Evolutionary conservation across 495 filamentous ascomycete species (phyloP), one percentile per base, ranked within the genome.

Genomic region (Ascobolus immersus): DNA sequence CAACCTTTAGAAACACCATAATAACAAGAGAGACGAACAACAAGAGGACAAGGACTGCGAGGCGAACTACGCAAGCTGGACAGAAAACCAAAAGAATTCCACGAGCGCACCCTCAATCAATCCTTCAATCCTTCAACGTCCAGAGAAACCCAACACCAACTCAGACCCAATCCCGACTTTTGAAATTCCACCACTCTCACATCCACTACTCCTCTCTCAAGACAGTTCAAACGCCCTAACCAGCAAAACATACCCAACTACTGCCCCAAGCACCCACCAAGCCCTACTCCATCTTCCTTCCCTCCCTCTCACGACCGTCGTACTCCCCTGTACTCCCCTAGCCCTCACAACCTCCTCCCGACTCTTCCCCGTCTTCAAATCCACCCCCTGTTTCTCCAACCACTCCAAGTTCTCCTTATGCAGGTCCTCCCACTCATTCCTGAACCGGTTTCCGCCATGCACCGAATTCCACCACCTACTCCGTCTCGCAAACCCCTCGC

Each of bases 391-490:
- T 39, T 78, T 70, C 37, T 64, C 67, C 62, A 96, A 81, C 82
- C 79, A 93, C 39, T 66, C 68, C 77, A 74, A 84, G 45, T 94
- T 96, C 57, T 89, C 80, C 43, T 65, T 55, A 46, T 96, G 80
- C 25, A 90, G 42, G 36, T 93, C 86, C 21, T 76, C 67, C 82
- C 82, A 96, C 57, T 94, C 78, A 4, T 62, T 55, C 32, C 69
- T 61, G 47, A 96, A 96, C 52, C 84, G 86, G 36, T 76, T 77
- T n/a, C 86, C 86, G 22, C 86, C 89, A 14, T 84, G 89, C 1
- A 86, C 94, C 18, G 68, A 73, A 52, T 96, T 96, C 86, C 86
- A 94, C 86, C 86, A 96, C 28, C 77, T 56, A 3, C 76, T 77
- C 32, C 78, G 64, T 7, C 64, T 65, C 1, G 86, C 81, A 15